Evolutionary conservation across 169 alveolate species (phyloP), one percentile per base, ranked within the genome.

Genomic region (Babesia ovata): DNA sequence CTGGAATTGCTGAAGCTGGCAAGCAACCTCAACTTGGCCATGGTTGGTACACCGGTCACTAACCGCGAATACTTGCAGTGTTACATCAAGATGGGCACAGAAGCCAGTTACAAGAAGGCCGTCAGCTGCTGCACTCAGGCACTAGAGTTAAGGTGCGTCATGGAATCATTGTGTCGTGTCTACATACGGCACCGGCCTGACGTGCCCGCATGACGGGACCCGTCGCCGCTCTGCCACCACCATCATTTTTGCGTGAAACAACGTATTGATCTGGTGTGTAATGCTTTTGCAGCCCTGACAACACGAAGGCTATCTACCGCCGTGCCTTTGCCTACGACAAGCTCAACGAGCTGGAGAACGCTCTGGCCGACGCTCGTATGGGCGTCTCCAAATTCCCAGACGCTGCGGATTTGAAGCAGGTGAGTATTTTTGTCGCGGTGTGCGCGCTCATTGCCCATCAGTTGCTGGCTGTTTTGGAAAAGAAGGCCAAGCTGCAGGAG

Each of bases 241-340:
- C 33, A 19, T 9, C 39, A 12, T 26, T 36, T 56, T 4, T 26
- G 63, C 33, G 39, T 33, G 39, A 33, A 2, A 33, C 39, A 4
- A 33, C 6, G 39, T 6, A 6, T 33, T 6, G 21, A 17, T 13
- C 24, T n/a, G 28, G 19, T 70, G 33, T 66, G 28, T 28, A 28
- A 21, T 21, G 2, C 10, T 6, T n/a, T 33, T 45, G 33, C 69
- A 72, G 84, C 53, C 52, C 73, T 9, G 50, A 62, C 36, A 71
- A 44, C 60, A 42, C 88, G 26, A 81, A 81, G 74, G 88, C 88
- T 22, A 53, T 72, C 21, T 81, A 58, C 74, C 70, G 85, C 52
- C 72, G 84, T 12, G 79, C 85, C 13, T 39, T 81, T 42, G 84
- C 84, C 33, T 81, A 81, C 65, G 88, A 81, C 65, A 81, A 81